These are phyloP conservation scores for Talaromyces islandicus DNA, from an alignment of 2,329 filamentous ascomycete genomes.

Conservation along the genomic window DNA sequence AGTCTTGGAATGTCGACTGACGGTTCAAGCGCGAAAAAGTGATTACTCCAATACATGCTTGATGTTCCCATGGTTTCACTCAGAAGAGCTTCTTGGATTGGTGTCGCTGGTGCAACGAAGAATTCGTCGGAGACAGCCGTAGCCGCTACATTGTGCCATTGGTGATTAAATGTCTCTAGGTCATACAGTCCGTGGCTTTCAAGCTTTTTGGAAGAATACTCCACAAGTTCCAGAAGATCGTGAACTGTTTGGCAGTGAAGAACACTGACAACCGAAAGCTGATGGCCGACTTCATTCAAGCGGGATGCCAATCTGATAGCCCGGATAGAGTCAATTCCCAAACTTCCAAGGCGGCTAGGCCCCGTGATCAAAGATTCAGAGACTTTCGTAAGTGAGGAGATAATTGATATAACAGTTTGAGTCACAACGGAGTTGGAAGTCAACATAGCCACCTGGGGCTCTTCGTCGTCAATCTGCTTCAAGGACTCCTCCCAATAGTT, in stretches of 20 bases:
- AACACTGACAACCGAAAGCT: constrained; percentile 23
- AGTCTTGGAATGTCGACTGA: constrained; percentile 23
- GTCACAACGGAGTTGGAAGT: background rate
- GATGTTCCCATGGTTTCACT: constrained; percentile 34
- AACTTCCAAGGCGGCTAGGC: constrained; percentile 18
- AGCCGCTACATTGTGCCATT: constrained; percentile 15
- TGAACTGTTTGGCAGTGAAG: constrained; percentile 23
- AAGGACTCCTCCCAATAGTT: constrained; percentile 20
- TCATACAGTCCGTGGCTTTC: background rate
- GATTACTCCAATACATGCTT: constrained; percentile 36
- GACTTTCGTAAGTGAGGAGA: constrained; percentile 19
- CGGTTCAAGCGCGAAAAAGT: constrained; percentile 26
- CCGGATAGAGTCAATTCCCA: constrained; percentile 28
- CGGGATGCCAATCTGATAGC: constrained; percentile 23
- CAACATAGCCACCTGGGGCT: background rate
- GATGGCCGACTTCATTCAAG: constrained; percentile 19
- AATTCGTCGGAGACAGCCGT: constrained; percentile 15
- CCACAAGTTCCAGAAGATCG: constrained; percentile 18
- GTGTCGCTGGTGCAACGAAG: constrained; percentile 23
- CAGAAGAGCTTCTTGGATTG: constrained; percentile 34
- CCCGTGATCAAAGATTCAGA: constrained; percentile 16
- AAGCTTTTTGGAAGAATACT: background rate
- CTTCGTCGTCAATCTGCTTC: background rate
- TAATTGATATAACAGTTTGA: constrained; percentile 14
- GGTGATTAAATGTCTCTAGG: constrained; percentile 14